Percentiles rank a stretch among this genome's conserved stretches.
Evolutionary conservation across 1,284 basidiomycete species (phyloP).

Genomic region (Sporisorium exsertum): DNA sequence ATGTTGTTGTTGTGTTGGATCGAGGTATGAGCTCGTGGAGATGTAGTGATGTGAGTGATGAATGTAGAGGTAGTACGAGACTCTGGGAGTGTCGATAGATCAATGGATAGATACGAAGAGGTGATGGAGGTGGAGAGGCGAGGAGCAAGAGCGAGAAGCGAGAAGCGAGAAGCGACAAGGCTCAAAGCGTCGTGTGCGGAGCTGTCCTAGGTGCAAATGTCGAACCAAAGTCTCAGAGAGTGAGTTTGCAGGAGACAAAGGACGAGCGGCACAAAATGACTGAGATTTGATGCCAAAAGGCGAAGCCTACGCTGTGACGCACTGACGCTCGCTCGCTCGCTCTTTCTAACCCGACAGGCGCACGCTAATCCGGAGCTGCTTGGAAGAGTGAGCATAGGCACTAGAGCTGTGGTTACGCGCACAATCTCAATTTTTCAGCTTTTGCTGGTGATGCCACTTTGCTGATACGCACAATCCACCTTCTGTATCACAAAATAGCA

Average conservation of each 20-base stretch:
- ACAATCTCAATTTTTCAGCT: not conserved
- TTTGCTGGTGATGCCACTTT: not conserved
- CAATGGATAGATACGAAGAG: constrained; percentile 4
- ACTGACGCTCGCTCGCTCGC: constrained; percentile 3
- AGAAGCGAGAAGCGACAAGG: not conserved
- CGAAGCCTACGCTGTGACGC: too few relatives aligned
- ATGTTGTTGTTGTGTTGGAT: not conserved
- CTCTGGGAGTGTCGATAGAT: constrained; percentile 1
- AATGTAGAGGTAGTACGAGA: not conserved
- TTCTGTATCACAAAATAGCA: too few relatives aligned
- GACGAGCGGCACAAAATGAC: constrained; percentile 4
- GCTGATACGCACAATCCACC: constrained; percentile 6
- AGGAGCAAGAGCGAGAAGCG: too few relatives aligned
- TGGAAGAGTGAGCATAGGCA: constrained; percentile 1
- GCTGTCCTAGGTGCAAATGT: not conserved
- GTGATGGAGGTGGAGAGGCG: constrained; percentile 15
- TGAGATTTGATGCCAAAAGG: not conserved
- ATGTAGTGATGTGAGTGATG: not conserved
- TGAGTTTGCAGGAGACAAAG: constrained; percentile 1
- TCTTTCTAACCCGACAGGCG: not conserved
- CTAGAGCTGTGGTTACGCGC: constrained; percentile 1
- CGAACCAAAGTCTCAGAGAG: constrained; percentile 7
- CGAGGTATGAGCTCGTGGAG: constrained; percentile 16
- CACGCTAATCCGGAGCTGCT: not conserved
- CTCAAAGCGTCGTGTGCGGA: constrained; percentile 1